Base-by-base conservation (phyloP, 1,284 basidiomycete species). In the Caloboletus inedulis region DNA sequence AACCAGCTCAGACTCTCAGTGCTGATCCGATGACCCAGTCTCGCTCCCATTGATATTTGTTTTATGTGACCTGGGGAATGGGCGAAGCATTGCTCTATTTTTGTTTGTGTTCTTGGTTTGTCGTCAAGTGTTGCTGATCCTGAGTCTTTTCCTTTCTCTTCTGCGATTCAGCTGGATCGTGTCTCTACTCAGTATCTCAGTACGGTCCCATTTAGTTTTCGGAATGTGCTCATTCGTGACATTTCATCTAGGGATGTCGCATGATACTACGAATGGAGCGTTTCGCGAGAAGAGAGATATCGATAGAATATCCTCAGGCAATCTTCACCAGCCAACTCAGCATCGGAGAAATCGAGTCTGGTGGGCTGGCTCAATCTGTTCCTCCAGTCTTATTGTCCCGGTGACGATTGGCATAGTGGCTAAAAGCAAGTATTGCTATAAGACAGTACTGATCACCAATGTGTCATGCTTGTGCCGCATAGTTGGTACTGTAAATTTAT, bases 241-340 rank as follows among this genome's bases (percentile, higher is more conserved):
- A 9, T 35, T 14, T 6, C 8, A 21, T 42, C 8, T n/a, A 63
- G 62, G 62, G 62, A 1, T 63, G 60, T 45, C 49, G 30, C 33
- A 41, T 59, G 51, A 45, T 66, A 40, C 39, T 61, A 3, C 53
- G 53, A 10, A 62, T 66, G 60, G 64, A 61, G 14, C 46, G 58
- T 37, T 54, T 64, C 3, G 59, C 52, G 31, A 56, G 47, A 45
- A 46, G 8, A 18, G 36, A 49, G 21, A 34, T 29, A 13, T n/a
- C 35, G 19, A 23, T 8, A 8, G 43, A 31, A 10, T 13, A 23
- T 1, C 3, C 40, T n/a, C 16, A 3, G 25, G 4, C 42, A 2
- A 19, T 30, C 27, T 43, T 43, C 18, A 30, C 42, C 18, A 43
- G 42, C 29, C 42, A 16, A 19, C 8, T 43, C 21, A 31, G 7